Base-by-base conservation (phyloP, 225 moss, liverwort and hornwort species). In the Rhytidiadelphus loreus region DNA sequence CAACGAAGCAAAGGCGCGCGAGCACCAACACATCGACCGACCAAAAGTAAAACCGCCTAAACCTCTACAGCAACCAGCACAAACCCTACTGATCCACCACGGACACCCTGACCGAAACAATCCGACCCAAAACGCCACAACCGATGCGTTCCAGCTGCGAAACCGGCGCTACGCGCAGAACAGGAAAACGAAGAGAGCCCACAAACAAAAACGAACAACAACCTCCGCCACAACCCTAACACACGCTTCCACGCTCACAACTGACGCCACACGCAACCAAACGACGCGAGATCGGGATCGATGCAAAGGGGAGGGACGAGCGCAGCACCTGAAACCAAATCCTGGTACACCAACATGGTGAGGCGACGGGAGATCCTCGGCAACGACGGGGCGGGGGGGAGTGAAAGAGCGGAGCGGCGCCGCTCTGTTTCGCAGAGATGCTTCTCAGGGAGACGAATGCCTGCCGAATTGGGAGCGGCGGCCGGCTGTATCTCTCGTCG, bases 341-440 rank as follows among this genome's bases (percentile, higher is more conserved):
- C 93, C 89, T 89, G 87, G 79, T 93, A 93, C 87, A 93, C 93
- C 87, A 93, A 84, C 93, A 93, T 93, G 85, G 68, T 89, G 93
- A 83, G 58, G 59, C 86, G 87, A 22, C 13, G 90, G 41, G 39
- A 82, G 68, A 88, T 80, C 86, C 86, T 80, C 37, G 83, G 86
- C 86, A 59, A 83, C 64, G 80, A 60, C 57, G 78, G 50, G 52
- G 23, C 53, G 20, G 8, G n/a, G 19, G 19, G 58, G 19, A 28
- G 85, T 71, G 21, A 19, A 33, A 32, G 80, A 70, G 79, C 85
- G 80, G 70, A 85, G 79, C 80, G 85, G 85, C 88, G 88, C 89
- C 58, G 89, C 84, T 68, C 56, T 83, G 41, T 39, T 10, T 30
- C 66, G 63, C 63, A 11, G 23, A 24, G 82, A 57, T 83, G 84